Conservation (phyloP, 2,329 filamentous ascomycete genomes). For the Aspergillus sp. region DNA sequence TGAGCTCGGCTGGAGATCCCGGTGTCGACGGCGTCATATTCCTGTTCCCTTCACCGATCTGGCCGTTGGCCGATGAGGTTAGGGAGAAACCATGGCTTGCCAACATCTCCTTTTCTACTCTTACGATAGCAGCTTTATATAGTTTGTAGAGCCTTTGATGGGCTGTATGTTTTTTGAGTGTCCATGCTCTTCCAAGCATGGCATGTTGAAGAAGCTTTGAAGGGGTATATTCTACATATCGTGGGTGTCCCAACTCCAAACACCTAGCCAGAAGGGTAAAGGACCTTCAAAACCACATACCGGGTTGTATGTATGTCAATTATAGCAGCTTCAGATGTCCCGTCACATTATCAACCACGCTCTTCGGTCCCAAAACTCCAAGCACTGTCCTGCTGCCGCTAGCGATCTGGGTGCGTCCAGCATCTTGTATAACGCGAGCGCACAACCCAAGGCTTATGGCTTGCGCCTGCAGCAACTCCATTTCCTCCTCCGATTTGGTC, state of each 20-base stretch:
- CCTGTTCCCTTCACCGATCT: conserved; percentile 77
- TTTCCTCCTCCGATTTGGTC: conserved; percentile 77
- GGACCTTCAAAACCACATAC: not conserved
- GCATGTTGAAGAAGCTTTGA: not conserved
- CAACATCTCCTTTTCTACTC: conserved; percentile 55
- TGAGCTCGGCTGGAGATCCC: conserved; percentile 65
- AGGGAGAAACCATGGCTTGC: conserved; percentile 81
- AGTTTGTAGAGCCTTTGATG: not conserved
- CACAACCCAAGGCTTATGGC: conserved; percentile 82
- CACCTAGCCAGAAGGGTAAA: not conserved
- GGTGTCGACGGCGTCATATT: conserved; percentile 74
- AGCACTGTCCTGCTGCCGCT: conserved; percentile 89
- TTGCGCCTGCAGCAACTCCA: conserved; percentile 73
- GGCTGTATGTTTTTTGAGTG: not conserved
- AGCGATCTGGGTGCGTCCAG: conserved; percentile 95
- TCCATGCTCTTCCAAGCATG: not conserved
- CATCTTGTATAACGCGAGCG: conserved; percentile 87
- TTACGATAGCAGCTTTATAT: conserved; percentile 1
- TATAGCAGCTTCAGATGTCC: conserved; percentile 80
- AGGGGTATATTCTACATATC: not conserved
- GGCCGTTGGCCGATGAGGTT: conserved; percentile 87
- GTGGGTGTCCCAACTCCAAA: not conserved
- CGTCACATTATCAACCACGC: conserved; percentile 81
- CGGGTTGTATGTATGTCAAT: conserved; percentile 16
- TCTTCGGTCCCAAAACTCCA: conserved; percentile 79